A percentile compares a stretch with the other conserved stretches of the same genome.
These are phyloP conservation scores for Dryadomyces quercivorus DNA, from an alignment of 2,329 filamentous ascomycete genomes.

Conservation along the genomic window DNA sequence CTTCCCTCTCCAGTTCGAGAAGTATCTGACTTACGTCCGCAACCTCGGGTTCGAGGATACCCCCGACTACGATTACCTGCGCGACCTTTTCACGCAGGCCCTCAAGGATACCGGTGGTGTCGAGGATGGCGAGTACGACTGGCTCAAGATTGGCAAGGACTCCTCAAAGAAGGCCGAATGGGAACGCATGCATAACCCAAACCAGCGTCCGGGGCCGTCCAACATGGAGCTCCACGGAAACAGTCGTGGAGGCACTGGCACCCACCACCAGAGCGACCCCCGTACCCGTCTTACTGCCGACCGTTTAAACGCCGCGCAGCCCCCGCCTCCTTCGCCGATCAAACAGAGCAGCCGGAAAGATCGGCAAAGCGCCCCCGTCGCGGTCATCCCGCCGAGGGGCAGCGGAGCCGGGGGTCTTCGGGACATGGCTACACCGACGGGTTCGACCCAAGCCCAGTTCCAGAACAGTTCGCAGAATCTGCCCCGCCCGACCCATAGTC, in stretches of 20 bases:
- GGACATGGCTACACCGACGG: constrained; percentile 73
- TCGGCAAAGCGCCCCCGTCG: constrained; percentile 68
- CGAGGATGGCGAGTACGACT: constrained; percentile 97
- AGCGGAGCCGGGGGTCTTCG: constrained; percentile 61
- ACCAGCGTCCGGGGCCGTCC: constrained; percentile 67
- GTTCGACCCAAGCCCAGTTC: constrained; percentile 91
- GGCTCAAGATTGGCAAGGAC: constrained; percentile 90
- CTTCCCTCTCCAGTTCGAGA: constrained; percentile 94
- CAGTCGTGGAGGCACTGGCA: constrained; percentile 52
- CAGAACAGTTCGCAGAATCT: constrained; percentile 90
- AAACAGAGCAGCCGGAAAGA: constrained; percentile 63
- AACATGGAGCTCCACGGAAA: constrained; percentile 73
- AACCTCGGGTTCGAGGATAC: constrained; percentile 98
- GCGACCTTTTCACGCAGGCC: constrained; percentile 91
- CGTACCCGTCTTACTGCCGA: constrained; percentile 59
- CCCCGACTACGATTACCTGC: constrained; percentile 94
- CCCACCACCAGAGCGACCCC: constrained; percentile 43
- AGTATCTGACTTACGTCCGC: constrained; percentile 93
- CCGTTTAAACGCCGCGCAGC: constrained; percentile 90
- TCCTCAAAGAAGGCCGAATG: constrained; percentile 67
- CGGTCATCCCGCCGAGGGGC: constrained; percentile 61
- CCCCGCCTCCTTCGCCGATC: constrained; percentile 75
- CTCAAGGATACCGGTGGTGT: constrained; percentile 89
- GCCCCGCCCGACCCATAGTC: constrained; percentile 49
- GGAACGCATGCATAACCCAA: constrained; percentile 69